Evolutionary conservation across 495 filamentous ascomycete genomes (phyloP), one percentile per base, ranked within the genome.

Genomic region (Aspergillus cavernicola): DNA sequence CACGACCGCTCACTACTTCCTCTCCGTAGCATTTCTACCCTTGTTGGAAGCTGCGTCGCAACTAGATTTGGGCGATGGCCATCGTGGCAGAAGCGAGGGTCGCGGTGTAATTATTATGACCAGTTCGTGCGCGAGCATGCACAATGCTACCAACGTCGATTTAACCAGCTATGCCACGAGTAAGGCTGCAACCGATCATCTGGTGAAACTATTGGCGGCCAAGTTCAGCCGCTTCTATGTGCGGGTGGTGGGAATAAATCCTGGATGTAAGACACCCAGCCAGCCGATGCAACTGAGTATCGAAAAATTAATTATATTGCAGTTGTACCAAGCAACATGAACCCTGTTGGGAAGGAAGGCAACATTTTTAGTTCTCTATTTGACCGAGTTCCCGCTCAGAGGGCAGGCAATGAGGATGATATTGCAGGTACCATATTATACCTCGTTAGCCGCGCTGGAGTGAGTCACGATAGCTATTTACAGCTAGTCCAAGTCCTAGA

Each of bases 241-340:
- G 11, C 53, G 73, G 32, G 71, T 75, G 24, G 58, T 64, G 18
- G 68, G 71, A 2, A 73, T 77, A 20, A 77, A 77, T 54, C 73
- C 73, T 15, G 73, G 73, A 4, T 77, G 73, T 77, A 53, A 60
- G 71, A 68, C 36, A 8, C 1, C 32, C n/a, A 13, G 4, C 8
- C 1, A 11, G 4, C 8, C 24, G 26, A 4, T 13, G n/a, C 15
- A 31, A 24, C 26, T 26, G 4, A 2, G 24, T 28, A 4, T 9
- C 15, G 18, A 7, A 16, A 2, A 36, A 18, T 40, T 41, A 18
- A 41, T 23, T 37, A 45, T 55, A 24, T 18, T 40, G 11, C 45
- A 75, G 73, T 75, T 53, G 68, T 74, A 1, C 74, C 74, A 0
- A 75, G 70, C 37, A 72, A 71, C 20, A 77, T 77, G 73, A 77